These are phyloP conservation scores for Aphanomyces invadans DNA, from an alignment of 352 stramenopile species.

Conservation along the genomic window DNA sequence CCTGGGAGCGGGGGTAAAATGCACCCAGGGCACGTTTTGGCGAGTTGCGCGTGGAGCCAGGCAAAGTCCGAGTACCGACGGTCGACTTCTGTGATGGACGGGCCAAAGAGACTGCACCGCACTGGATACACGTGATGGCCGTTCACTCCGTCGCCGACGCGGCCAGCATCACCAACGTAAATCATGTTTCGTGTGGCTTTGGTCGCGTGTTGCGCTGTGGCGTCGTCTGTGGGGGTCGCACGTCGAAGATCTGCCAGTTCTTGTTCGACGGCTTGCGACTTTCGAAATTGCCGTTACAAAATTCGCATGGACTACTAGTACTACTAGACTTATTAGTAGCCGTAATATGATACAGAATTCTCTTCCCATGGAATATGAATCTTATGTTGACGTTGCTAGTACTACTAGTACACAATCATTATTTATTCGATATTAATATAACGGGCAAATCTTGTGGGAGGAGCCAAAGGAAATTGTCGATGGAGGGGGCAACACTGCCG, in stretches of 20 bases:
- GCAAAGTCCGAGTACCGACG: constrained; percentile 81
- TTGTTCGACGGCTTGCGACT: background rate
- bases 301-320: too few species aligned
- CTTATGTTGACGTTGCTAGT: too few species aligned
- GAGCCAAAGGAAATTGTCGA: too few species aligned
- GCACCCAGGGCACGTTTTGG: constrained; percentile 68
- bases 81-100: constrained; percentile 45
- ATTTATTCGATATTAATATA: background rate
- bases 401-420: background rate
- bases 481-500: too few species aligned
- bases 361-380: too few species aligned
- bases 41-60: constrained; percentile 60
- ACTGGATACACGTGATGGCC: constrained; percentile 77
- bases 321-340: too few species aligned
- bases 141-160: constrained; percentile 79
- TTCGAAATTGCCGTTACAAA: background rate
- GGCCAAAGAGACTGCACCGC: constrained; percentile 42
- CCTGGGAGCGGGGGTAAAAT: constrained; percentile 74
- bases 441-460: too few species aligned
- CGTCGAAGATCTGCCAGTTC: background rate
- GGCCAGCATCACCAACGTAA: constrained; percentile 56
- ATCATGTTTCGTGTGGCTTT: constrained; percentile 29
- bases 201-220: background rate
- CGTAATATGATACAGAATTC: too few species aligned
- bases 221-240: background rate